Evolutionary conservation across 768 basidiomycete species (phyloP), one percentile per base, ranked within the genome.

Genomic region (Lactifluus pinguis): DNA sequence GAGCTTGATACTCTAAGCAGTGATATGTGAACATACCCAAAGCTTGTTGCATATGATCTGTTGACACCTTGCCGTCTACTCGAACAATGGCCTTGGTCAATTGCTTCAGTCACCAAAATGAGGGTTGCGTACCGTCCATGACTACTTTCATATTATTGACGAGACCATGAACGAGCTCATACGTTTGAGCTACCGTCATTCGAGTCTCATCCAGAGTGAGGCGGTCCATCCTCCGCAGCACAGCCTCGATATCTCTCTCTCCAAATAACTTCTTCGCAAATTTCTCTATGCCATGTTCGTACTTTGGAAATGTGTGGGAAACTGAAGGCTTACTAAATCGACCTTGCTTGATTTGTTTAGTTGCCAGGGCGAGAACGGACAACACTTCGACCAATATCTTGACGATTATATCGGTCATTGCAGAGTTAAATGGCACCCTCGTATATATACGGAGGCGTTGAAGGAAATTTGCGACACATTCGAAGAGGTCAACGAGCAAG

Each of bases 231-330:
- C 47, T 38, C n/a, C 6, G 17, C 30, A 56, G 15, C 19, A 49
- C 42, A 17, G 4, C 29, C 7, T 56, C 36, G n/a, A 56, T 56
- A 11, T 56, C 55, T 8, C 25, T 45, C 11, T 56, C 47, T 15
- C 55, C 44, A 1, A 56, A 17, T 5, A 56, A 29, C n/a, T 14
- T 56, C 47, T 47, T 53, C 29, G 53, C 42, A 17, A 55, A 55
- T 19, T 55, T 42, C 30, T 55, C 53, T 57, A 34, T 11, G 10
- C 25, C 1, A 17, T 29, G 39, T 14, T 36, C 19, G 13, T 58
- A 80, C 11, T 48, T 32, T 17, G 4, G 17, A n/a, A 29, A 53
- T 17, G 6, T n/a, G 9, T 15, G 19, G 11, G 36, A 6, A 45
- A 45, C 1, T 25, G 2, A 17, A 14, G 6, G 11, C 42, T 55